Conservation (phyloP, 2,329 filamentous ascomycete species). For the Hirsutella thompsonii region DNA sequence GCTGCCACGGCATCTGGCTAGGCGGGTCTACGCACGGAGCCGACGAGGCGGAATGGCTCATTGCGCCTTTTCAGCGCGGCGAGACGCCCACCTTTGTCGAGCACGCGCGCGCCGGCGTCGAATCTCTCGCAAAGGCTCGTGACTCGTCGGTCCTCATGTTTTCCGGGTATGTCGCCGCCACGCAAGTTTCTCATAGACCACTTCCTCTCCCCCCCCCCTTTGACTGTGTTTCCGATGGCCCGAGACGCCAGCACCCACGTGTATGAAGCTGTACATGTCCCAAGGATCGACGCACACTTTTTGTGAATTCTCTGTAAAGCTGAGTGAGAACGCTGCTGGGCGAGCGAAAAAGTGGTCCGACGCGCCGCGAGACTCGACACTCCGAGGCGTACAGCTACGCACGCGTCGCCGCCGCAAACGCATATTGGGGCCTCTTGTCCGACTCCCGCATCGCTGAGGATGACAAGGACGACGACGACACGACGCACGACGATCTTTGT, state of each 20-base stretch:
- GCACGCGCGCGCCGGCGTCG: conserved; percentile 57
- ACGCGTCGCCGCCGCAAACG: conserved; percentile 33
- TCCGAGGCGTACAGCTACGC: conserved; percentile 54
- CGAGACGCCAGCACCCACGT: too few species aligned
- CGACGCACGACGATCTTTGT: not conserved
- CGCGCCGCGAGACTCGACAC: conserved; percentile 39
- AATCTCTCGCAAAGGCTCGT: conserved; percentile 30
- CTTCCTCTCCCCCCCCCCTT: too few species aligned
- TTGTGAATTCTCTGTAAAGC: too few species aligned
- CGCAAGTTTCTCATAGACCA: too few species aligned
- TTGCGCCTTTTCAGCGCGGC: conserved; percentile 64
- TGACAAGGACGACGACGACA: too few species aligned
- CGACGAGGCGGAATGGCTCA: conserved; percentile 53
- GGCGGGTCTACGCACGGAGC: conserved; percentile 40
- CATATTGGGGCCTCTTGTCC: conserved; percentile 28
- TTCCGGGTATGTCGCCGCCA: conserved; percentile 46
- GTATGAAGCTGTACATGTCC: not conserved
- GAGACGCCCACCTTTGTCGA: conserved; percentile 70
- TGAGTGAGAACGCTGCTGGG: too few species aligned
- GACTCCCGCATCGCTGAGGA: too few species aligned
- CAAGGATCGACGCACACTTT: too few species aligned
- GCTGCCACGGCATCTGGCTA: conserved; percentile 71
- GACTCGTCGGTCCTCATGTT: conserved; percentile 46
- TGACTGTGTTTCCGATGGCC: too few species aligned
- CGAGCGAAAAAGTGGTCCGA: conserved; percentile 46